A percentile compares a stretch with the other conserved stretches of the same genome.
These are phyloP conservation scores for Auriscalpium orientale DNA, from an alignment of 768 basidiomycete species.

Conservation along the genomic window DNA sequence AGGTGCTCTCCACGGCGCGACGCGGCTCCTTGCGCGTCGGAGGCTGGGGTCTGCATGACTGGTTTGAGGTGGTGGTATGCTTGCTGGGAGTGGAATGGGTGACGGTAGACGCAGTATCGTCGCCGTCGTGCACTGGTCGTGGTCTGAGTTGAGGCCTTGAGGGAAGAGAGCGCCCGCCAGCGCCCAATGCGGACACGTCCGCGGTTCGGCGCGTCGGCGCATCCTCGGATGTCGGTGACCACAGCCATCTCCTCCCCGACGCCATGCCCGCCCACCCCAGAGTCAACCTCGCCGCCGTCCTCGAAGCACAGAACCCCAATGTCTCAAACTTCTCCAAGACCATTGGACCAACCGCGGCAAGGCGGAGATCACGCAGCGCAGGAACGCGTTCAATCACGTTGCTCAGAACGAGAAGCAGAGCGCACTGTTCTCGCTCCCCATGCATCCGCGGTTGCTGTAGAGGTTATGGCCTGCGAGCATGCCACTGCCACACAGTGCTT, in stretches of 20 bases:
- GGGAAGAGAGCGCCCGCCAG: too few relatives aligned
- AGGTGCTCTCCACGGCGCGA: too few relatives aligned
- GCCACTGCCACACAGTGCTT: constrained; percentile 49
- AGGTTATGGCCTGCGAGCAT: constrained; percentile 50
- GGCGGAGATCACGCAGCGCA: constrained; percentile 58
- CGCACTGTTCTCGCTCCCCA: constrained; percentile 39
- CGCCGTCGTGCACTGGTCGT: too few relatives aligned
- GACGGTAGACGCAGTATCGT: too few relatives aligned
- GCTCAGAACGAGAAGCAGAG: neutral
- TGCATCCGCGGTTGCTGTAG: constrained; percentile 43
- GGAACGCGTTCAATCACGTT: constrained; percentile 41
- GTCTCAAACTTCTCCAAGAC: constrained; percentile 69
- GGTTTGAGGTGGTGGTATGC: too few relatives aligned
- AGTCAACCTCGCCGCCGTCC: constrained; percentile 52
- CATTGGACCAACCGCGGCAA: constrained; percentile 73
- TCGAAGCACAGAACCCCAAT: constrained; percentile 44
- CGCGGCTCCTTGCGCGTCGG: too few relatives aligned
- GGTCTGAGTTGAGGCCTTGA: too few relatives aligned
- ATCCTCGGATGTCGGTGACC: neutral
- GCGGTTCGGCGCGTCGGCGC: neutral
- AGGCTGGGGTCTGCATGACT: too few relatives aligned
- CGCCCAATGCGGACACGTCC: neutral
- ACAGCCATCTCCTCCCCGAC: neutral
- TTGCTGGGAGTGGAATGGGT: too few relatives aligned
- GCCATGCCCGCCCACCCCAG: constrained; percentile 16